Percentiles rank a stretch among this genome's conserved stretches.
phyloP scores from a whole-genome alignment of 202 grass and related monocot genomes.

The Digitaria exilis region DNA sequence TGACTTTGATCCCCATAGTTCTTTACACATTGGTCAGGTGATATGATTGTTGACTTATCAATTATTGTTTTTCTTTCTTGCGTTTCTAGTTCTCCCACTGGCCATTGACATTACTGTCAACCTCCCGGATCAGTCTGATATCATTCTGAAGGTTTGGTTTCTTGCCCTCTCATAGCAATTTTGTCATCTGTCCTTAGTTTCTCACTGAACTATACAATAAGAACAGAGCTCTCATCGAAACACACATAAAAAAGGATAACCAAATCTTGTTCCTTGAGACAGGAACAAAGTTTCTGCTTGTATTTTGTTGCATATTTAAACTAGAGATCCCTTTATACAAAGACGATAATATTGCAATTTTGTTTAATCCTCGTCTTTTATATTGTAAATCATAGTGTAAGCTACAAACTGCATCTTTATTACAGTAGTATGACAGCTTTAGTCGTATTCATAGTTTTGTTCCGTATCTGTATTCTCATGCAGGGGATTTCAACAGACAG shows the following conservation, averaged over 20 bases:
- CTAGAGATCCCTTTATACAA: background rate
- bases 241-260: background rate
- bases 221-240: background rate
- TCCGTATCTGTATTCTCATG: background rate
- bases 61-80: background rate
- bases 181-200: too few species aligned
- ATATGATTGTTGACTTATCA: conserved; percentile 5
- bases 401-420: background rate
- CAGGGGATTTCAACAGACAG: conserved; percentile 97
- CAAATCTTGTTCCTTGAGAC: background rate
- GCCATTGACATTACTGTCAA: conserved; percentile 88
- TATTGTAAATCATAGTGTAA: background rate
- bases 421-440: background rate
- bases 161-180: background rate
- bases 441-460: background rate
- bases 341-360: background rate
- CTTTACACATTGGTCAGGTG: background rate
- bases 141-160: conserved; percentile 82
- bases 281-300: background rate
- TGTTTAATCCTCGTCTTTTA: background rate
- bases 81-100: conserved; percentile 77
- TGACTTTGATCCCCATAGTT: background rate
- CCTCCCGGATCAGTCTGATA: conserved; percentile 85
- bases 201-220: background rate
- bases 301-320: background rate